These are phyloP conservation scores for Panus rudis DNA, from an alignment of 768 basidiomycete species.

Conservation along the genomic window DNA sequence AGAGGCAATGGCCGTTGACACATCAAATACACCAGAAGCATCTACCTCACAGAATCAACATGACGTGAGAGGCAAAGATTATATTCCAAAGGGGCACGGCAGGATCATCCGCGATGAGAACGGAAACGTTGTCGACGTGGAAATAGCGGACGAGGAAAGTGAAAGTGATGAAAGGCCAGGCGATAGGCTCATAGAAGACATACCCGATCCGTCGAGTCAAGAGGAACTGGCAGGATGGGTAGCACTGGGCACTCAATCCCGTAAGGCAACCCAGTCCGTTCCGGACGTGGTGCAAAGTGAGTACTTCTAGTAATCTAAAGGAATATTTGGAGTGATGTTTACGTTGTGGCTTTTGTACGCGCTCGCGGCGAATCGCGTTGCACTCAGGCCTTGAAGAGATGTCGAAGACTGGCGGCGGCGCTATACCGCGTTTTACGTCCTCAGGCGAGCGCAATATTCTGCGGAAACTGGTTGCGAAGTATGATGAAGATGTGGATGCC, in stretches of 20 bases:
- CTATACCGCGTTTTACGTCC: conserved; percentile 49
- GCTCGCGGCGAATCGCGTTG: conserved; percentile 8
- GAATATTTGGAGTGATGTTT: neutral
- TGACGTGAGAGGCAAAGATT: conserved; percentile 2
- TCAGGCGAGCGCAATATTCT: conserved; percentile 64
- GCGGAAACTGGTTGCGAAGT: conserved; percentile 51
- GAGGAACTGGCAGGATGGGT: conserved; percentile 19
- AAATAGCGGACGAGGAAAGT: conserved; percentile 52
- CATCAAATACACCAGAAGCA: conserved; percentile 16
- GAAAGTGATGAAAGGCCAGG: conserved; percentile 43
- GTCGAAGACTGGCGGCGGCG: conserved; percentile 28
- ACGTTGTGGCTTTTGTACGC: conserved; percentile 4
- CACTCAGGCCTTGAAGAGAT: conserved; percentile 57
- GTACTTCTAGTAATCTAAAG: conserved; percentile 9
- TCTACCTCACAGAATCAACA: conserved; percentile 7
- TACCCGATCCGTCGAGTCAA: conserved; percentile 20
- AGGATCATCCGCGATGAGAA: conserved; percentile 74
- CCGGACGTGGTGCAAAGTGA: conserved; percentile 35
- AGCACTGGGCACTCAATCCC: conserved; percentile 17
- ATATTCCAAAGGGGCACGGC: conserved; percentile 61
- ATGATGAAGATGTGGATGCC: conserved; percentile 62
- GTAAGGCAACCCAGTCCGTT: conserved; percentile 13
- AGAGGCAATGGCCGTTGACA: conserved; percentile 6
- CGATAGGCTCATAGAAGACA: conserved; percentile 36
- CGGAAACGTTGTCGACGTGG: conserved; percentile 68